Conservation (phyloP, 768 basidiomycete genomes). For the Pholiota molesta region DNA sequence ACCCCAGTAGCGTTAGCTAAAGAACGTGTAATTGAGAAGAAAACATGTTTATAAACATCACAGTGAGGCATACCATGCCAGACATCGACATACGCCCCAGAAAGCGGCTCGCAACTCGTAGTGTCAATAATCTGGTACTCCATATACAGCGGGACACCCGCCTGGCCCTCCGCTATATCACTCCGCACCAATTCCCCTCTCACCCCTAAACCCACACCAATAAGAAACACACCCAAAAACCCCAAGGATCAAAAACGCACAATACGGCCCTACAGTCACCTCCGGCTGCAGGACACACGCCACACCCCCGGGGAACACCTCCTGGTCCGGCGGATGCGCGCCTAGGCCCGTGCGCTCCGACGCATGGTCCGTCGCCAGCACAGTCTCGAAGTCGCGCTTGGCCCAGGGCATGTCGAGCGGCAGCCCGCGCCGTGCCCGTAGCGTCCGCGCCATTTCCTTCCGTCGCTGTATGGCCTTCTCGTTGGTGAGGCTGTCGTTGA, state of each 20-base stretch:
- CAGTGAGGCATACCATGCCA: slow-evolving; percentile 3
- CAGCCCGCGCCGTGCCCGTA: background rate
- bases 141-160: background rate
- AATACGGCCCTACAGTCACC: slow-evolving; percentile 4
- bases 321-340: background rate
- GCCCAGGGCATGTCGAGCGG: background rate
- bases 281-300: slow-evolving; percentile 8
- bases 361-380: slow-evolving; percentile 1
- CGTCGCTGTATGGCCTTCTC: background rate
- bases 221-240: too few relatives aligned
- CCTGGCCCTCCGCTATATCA: background rate
- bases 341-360: background rate
- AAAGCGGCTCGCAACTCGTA: slow-evolving; percentile 1
- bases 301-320: background rate
- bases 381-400: slow-evolving; percentile 5
- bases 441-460: background rate
- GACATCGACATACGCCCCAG: background rate
- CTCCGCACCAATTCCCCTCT: slow-evolving; percentile 1
- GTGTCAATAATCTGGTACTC: slow-evolving; percentile 7
- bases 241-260: background rate
- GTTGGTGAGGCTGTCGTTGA: background rate
- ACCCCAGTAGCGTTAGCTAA: slow-evolving; percentile 6
- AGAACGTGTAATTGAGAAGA: background rate
- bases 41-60: too few relatives aligned
- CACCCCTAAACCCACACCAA: background rate